Evolutionary conservation across 768 basidiomycete genomes (phyloP), one percentile per base, ranked within the genome.

Genomic region (Galerina sulciceps): DNA sequence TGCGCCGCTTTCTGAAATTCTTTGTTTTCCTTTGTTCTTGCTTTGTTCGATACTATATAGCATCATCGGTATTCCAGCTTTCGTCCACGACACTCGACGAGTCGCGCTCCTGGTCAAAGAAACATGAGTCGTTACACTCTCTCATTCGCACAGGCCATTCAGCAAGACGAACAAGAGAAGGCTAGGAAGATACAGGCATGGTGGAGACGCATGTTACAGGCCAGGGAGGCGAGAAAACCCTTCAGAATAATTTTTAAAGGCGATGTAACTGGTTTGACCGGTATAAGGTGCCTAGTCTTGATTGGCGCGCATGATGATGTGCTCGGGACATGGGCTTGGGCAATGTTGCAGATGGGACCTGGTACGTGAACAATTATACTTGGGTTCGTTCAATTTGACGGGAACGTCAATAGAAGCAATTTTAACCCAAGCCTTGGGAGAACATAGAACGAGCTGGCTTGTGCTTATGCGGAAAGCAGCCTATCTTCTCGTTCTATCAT

Each of bases 251-350:
- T 69, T 9, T 90, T 91, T 62, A 79, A 82, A 58, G 63, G 72
- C 2, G 84, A 90, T 67, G 70, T 85, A 3, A 74, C 74, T 2
- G 76, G 81, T 9, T 63, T 91, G 46, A 81, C 76, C 6, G 88
- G 84, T 9, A 70, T 91, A 64, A 73, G 92, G 55, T 87, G 84
- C 69, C 76, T 91, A 18, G 84, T 88, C n/a, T 78, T 92, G 20
- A 76, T 89, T 49, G 86, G 85, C 11, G 70, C 70, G 67, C 81
- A 85, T 60, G 77, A 82, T 45, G 71, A 75, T 17, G 72, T 76
- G 5, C 68, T 89, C n/a, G 77, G 71, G 8, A 65, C 61, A 26
- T 88, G 86, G 85, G 78, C 82, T 5, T 62, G 61, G 22, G 69
- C 68, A 14, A 72, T 84, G 44, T 31, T 69, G 6, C 52, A 64